phyloP scores from a whole-genome alignment of 2,329 filamentous ascomycete genomes.

The Aspergillus sp. region DNA sequence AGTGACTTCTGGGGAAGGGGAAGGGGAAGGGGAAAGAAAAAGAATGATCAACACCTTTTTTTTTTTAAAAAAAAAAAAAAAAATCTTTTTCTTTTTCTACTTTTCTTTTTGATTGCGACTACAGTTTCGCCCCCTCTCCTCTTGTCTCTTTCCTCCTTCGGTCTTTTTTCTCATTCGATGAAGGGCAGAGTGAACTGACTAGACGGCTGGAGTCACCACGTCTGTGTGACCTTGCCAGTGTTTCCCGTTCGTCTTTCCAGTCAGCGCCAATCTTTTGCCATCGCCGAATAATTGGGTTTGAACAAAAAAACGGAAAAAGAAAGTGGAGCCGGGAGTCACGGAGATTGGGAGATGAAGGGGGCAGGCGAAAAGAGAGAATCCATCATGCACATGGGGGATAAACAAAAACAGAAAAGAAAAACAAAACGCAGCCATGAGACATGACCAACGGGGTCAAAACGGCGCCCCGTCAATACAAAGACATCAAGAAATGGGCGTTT shows the following conservation, averaged over 20 bases:
- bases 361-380: neutral
- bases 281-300: neutral
- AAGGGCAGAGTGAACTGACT: neutral
- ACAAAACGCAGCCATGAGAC: neutral
- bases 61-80: too few relatives aligned
- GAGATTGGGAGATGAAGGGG: neutral
- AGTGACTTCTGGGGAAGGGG: neutral
- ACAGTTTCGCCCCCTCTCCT: neutral
- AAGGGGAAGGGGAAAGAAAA: neutral
- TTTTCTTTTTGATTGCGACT: neutral
- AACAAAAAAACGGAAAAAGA: neutral
- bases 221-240: constrained; percentile 5
- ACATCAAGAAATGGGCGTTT: neutral
- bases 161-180: neutral
- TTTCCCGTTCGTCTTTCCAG: neutral
- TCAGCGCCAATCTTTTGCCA: neutral
- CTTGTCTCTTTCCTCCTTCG: neutral
- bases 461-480: neutral
- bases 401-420: neutral
- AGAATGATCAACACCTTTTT: neutral
- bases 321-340: neutral
- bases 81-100: neutral
- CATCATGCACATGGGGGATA: neutral
- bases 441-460: neutral
- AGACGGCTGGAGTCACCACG: neutral